Percentiles rank a stretch among this genome's conserved stretches.
phyloP scores from a whole-genome alignment of 768 basidiomycete genomes.

The Kwoniella botswanensis region DNA sequence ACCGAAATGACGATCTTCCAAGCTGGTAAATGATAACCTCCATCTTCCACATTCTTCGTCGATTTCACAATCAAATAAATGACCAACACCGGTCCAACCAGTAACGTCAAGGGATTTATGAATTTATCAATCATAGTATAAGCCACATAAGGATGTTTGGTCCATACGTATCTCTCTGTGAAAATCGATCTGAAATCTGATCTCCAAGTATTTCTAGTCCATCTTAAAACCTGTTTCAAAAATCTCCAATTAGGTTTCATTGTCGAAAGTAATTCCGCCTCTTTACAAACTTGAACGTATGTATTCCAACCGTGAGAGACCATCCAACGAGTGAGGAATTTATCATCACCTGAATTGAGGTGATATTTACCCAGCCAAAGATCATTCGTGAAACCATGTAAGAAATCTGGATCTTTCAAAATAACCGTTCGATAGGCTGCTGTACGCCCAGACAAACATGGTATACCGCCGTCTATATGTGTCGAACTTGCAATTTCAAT shows the following conservation, averaged over 20 bases:
- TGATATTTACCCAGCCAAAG: slow-evolving; percentile 94
- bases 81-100: slow-evolving; percentile 82
- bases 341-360: slow-evolving; percentile 91
- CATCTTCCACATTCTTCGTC: slow-evolving; percentile 62
- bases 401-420: slow-evolving; percentile 89
- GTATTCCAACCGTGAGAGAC: slow-evolving; percentile 93
- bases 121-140: slow-evolving; percentile 78
- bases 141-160: slow-evolving; percentile 78
- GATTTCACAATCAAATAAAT: slow-evolving; percentile 77
- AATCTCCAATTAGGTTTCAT: slow-evolving; percentile 98
- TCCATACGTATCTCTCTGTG: slow-evolving; percentile 86
- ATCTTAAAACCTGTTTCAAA: slow-evolving; percentile 87
- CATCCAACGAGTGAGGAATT: slow-evolving; percentile 96
- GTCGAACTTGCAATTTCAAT: slow-evolving; percentile 88
- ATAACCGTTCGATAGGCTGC: slow-evolving; percentile 93
- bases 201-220: slow-evolving; percentile 94
- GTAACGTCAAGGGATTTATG: slow-evolving; percentile 69
- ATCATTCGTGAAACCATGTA: slow-evolving; percentile 92
- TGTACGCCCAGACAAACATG: slow-evolving; percentile 89
- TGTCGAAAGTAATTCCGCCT: slow-evolving; percentile 76
- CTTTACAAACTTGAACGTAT: slow-evolving; percentile 67
- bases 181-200: slow-evolving; percentile 86
- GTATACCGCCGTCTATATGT: slow-evolving; percentile 90
- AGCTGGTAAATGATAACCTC: slow-evolving; percentile 56
- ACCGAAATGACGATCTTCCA: slow-evolving; percentile 56